Base-by-base conservation (phyloP, 257 asterid species). In the Solanum pennellii region DNA sequence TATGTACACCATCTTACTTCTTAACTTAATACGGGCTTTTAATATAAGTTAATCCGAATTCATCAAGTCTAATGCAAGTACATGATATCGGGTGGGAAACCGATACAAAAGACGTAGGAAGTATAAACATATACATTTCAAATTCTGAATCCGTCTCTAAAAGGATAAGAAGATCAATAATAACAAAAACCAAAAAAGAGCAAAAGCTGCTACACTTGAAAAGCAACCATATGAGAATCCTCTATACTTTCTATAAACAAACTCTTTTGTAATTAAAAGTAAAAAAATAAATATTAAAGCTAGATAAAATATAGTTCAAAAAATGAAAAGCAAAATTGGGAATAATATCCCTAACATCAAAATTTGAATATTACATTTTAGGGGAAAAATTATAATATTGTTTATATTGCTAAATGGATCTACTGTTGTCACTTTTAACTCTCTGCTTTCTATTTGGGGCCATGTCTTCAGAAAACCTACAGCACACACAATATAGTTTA, bases 401-500 rank as follows among this genome's bases (percentile, higher is more conserved):
- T 62, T 76, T 75, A 42, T 42, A 76, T 79, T 41, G 42, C 89
- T 33, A 65, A 31, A 62, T 33, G 35, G 79, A 73, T 66, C 86
- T 76, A 88, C 88, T 79, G 65, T 37, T 74, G 72, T 41, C 87
- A 59, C 83, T 86, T 49, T 62, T 73, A 62, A 89, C 84, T 90
- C 89, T 92, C 89, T 83, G 91, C 91, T 87, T 90, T 71, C 87
- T 90, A 59, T 84, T 77, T 37, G 90, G 90, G 86, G 90, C 75
- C 83, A 69, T 88, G 44, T 89, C 95, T 83, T 84, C 87, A 60
- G 33, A 83, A 89, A 91, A 92, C 92, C 96, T 94, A 45, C 49
- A 87, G 71, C 89, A 68, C 82, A 84, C 39, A 41, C 0, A 52
- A 41, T 5, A 37, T 37, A 6, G 18, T 20, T 33, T 41, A 86